phyloP scores from a whole-genome alignment of 2,329 filamentous ascomycete species.

The Rhynchosporium secalis region DNA sequence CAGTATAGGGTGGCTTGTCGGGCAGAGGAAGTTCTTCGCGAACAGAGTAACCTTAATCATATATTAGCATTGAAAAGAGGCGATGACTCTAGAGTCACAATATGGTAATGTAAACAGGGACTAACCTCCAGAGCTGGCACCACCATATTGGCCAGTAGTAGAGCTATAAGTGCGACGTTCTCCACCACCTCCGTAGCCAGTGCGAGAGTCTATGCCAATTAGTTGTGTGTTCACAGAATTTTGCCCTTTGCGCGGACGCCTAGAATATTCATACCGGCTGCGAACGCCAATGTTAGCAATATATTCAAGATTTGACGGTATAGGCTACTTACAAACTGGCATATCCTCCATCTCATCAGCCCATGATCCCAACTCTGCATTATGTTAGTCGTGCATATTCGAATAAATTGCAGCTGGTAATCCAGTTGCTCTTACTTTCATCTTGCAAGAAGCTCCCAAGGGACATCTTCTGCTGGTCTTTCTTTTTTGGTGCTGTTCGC shows the following conservation, averaged over 20 bases:
- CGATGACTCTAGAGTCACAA: too few relatives aligned
- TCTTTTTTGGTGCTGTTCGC: conserved; percentile 78
- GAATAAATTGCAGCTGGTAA: conserved; percentile 37
- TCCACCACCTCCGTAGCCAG: conserved; percentile 37
- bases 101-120: conserved; percentile 15
- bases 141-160: conserved; percentile 38
- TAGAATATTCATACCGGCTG: conserved; percentile 38
- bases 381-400: conserved; percentile 45
- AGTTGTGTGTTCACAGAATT: not conserved
- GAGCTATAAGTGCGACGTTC: conserved; percentile 39
- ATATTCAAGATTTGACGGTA: not conserved
- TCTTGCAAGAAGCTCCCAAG: conserved; percentile 94
- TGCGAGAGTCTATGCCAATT: conserved; percentile 37
- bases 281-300: conserved; percentile 33
- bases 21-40: conserved; percentile 85
- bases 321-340: conserved; percentile 41
- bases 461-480: conserved; percentile 93
- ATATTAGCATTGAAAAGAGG: conserved; percentile 22
- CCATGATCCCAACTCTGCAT: conserved; percentile 80
- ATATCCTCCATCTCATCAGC: conserved; percentile 95
- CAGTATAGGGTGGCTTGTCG: conserved; percentile 90
- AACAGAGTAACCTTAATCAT: conserved; percentile 53
- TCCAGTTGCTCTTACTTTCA: conserved; percentile 65
- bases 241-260: not conserved
- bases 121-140: conserved; percentile 36